Conservation (phyloP, 2,329 filamentous ascomycete genomes). For the Fusarium nodosum region DNA sequence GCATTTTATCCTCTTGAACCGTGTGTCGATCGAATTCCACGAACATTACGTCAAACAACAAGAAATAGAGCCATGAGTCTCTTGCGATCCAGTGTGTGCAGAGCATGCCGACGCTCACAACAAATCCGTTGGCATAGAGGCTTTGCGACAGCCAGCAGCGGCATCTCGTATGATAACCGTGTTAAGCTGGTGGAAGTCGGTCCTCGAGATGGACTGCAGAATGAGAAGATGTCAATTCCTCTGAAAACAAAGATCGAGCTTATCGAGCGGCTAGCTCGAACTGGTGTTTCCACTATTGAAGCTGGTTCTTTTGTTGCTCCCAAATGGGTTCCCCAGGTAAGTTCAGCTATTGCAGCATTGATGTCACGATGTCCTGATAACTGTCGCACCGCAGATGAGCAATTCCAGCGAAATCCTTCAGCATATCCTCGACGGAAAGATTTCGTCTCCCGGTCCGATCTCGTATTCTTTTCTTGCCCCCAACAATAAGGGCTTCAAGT, state of each 20-base stretch:
- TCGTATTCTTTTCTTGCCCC: conserved; percentile 86
- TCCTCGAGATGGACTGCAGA: conserved; percentile 88
- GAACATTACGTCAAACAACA: conserved; percentile 5
- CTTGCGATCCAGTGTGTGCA: conserved; percentile 56
- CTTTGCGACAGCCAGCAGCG: conserved; percentile 58
- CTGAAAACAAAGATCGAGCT: conserved; percentile 81
- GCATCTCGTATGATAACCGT: conserved; percentile 56
- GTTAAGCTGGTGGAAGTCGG: conserved; percentile 84
- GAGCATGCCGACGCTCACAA: conserved; percentile 56
- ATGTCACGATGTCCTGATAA: conserved; percentile 25
- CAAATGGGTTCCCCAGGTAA: conserved; percentile 86
- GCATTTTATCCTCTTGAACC: conserved; percentile 25
- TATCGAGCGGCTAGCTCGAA: conserved; percentile 75
- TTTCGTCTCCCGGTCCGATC: conserved; percentile 67
- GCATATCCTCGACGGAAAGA: conserved; percentile 72
- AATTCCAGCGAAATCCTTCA: conserved; percentile 81
- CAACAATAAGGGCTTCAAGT: conserved; percentile 78
- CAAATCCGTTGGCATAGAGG: conserved; percentile 52
- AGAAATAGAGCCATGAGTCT: conserved; percentile 51
- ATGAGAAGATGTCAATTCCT: conserved; percentile 80
- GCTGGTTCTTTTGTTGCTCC: conserved; percentile 86
- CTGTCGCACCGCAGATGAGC: conserved; percentile 72
- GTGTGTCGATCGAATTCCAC: conserved; percentile 18
- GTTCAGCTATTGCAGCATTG: conserved; percentile 14
- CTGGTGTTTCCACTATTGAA: conserved; percentile 81